Percentiles rank a stretch among this genome's conserved stretches.
Conservation (phyloP, 345 rosid species). For the Acer yangbiense region DNA sequence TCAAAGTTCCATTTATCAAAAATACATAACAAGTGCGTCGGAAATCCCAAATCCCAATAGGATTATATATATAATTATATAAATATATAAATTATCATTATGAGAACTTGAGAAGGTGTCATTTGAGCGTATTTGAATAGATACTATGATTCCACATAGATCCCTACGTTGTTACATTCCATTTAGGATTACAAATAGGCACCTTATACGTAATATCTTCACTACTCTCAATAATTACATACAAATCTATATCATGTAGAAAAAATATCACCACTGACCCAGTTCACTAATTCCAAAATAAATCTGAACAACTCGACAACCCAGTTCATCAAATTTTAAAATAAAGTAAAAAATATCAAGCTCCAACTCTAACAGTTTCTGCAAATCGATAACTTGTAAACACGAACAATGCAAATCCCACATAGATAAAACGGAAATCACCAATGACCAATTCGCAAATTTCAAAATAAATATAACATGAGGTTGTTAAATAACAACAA, state of each 20-base stretch:
- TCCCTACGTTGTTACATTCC: no score
- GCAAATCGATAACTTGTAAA: neutral
- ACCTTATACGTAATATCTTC: no score
- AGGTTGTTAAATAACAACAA: neutral
- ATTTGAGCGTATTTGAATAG: no score
- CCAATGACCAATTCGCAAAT: constrained; percentile 21
- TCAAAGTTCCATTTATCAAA: neutral
- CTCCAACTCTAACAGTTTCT: neutral
- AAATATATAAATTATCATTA: no score
- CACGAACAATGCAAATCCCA: constrained; percentile 2
- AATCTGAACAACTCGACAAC: neutral
- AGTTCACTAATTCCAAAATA: neutral
- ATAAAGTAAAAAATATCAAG: neutral
- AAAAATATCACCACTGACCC: neutral
- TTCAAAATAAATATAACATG: neutral
- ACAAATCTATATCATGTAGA: no score
- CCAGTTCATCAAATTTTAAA: constrained; percentile 2
- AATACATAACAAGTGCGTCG: neutral
- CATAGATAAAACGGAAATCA: neutral
- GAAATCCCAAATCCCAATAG: no score
- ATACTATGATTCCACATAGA: no score
- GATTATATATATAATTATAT: no score
- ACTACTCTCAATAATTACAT: no score
- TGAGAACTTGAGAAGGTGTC: no score
- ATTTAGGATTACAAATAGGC: no score